These are phyloP conservation scores for Castanea sativa DNA, from an alignment of 306 rosid species.

Conservation along the genomic window DNA sequence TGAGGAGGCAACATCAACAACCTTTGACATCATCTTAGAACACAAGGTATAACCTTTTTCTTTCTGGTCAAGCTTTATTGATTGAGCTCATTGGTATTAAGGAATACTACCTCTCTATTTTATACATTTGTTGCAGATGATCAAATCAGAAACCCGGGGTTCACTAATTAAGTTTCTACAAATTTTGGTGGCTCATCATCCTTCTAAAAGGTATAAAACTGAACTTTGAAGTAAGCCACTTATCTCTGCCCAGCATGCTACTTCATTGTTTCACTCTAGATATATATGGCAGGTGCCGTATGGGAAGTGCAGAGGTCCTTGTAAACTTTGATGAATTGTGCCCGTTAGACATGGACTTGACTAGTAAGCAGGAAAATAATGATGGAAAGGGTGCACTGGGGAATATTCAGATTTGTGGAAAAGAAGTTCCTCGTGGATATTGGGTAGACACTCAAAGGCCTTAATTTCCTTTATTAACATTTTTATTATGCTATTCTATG, in stretches of 20 bases:
- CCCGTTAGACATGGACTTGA: slow-evolving; percentile 48
- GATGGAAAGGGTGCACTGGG: slow-evolving; percentile 32
- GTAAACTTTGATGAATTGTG: slow-evolving; percentile 78
- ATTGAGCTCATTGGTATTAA: slow-evolving; percentile 12
- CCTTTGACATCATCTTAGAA: slow-evolving; percentile 79
- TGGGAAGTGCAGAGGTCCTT: slow-evolving; percentile 85
- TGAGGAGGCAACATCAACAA: slow-evolving; percentile 89
- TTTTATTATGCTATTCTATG: slow-evolving; percentile 1
- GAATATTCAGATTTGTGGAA: slow-evolving; percentile 78
- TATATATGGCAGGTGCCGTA: slow-evolving; percentile 75
- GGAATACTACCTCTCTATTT: slow-evolving; percentile 19
- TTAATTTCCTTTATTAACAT: slow-evolving; percentile 24
- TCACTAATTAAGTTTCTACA: slow-evolving; percentile 83
- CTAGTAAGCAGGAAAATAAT: slow-evolving; percentile 41
- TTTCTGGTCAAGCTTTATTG: slow-evolving; percentile 14
- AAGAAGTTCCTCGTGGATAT: slow-evolving; percentile 93
- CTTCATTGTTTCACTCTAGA: slow-evolving; percentile 23
- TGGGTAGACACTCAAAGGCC: slow-evolving; percentile 58
- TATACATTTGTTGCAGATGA: slow-evolving; percentile 52
- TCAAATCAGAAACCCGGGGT: slow-evolving; percentile 77
- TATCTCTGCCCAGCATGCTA: slow-evolving; percentile 4
- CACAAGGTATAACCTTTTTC: slow-evolving; percentile 50
- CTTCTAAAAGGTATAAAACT: slow-evolving; percentile 69
- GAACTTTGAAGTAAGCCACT: slow-evolving; percentile 18
- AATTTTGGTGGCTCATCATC: slow-evolving; percentile 85